Evolutionary conservation across 202 grass and related monocot species (phyloP).

Genomic region (Musa balbisiana): DNA sequence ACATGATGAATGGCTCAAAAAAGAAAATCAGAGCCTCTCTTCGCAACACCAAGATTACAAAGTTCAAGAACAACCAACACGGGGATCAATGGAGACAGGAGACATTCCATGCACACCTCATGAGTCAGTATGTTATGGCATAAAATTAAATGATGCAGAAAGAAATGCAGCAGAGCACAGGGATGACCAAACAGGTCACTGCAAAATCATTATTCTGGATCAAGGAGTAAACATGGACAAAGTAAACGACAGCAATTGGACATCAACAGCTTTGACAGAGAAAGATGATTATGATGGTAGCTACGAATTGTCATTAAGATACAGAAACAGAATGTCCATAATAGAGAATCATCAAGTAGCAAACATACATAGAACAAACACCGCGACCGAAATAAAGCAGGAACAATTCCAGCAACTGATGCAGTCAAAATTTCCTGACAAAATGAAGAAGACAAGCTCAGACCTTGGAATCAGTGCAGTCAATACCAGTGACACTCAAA

Average conservation of each 20-base stretch:
- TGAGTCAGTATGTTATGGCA: neutral
- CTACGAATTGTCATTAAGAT: conserved; percentile 8
- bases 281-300: conserved; percentile 8
- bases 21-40: neutral
- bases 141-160: neutral
- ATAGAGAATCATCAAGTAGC: neutral
- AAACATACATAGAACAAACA: neutral
- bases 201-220: too few species aligned
- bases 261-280: neutral
- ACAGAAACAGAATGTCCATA: conserved; percentile 8
- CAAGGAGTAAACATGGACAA: conserved; percentile 1
- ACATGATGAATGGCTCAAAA: neutral
- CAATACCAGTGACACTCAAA: conserved; percentile 12
- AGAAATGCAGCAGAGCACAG: too few species aligned
- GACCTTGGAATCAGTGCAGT: neutral
- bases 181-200: too few species aligned
- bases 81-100: neutral
- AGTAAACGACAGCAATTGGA: neutral
- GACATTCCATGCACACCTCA: neutral
- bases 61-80: neutral
- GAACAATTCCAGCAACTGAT: conserved; percentile 1
- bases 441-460: conserved; percentile 9
- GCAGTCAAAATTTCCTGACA: conserved; percentile 19
- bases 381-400: neutral
- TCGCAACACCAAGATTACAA: neutral